These are phyloP conservation scores for Talaromyces atroroseus DNA, from an alignment of 2,329 filamentous ascomycete genomes.

Conservation along the genomic window DNA sequence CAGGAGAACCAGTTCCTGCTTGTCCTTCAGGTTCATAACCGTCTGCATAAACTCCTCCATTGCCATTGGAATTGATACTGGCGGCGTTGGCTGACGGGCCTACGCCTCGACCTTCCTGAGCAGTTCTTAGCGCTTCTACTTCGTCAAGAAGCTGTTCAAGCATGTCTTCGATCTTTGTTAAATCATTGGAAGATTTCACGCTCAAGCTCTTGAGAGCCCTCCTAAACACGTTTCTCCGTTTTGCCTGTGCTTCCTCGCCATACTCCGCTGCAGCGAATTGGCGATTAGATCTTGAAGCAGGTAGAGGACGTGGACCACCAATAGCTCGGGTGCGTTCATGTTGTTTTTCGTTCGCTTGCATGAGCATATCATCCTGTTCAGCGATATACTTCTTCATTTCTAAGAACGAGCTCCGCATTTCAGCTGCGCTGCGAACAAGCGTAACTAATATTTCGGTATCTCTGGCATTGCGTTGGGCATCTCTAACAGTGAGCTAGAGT, in stretches of 20 bases:
- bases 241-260: slow-evolving; percentile 57
- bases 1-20: slow-evolving; percentile 68
- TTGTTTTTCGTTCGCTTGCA: slow-evolving; percentile 79
- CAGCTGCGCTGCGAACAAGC: slow-evolving; percentile 84
- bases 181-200: slow-evolving; percentile 79
- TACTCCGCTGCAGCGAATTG: slow-evolving; percentile 46
- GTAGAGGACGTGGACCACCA: slow-evolving; percentile 79
- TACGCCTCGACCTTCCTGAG: slow-evolving; percentile 38
- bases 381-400: slow-evolving; percentile 90
- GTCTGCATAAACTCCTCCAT: slow-evolving; percentile 59
- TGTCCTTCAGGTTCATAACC: slow-evolving; percentile 79
- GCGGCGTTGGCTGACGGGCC: slow-evolving; percentile 27
- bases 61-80: slow-evolving; percentile 62
- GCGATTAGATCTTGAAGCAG: slow-evolving; percentile 56
- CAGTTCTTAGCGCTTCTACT: slow-evolving; percentile 72
- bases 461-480: slow-evolving; percentile 90
- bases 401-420: slow-evolving; percentile 95
- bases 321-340: slow-evolving; percentile 81
- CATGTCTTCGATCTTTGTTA: slow-evolving; percentile 85
- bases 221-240: slow-evolving; percentile 90
- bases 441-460: slow-evolving; percentile 96
- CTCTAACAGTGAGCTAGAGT: slow-evolving; percentile 76
- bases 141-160: slow-evolving; percentile 87
- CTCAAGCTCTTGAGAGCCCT: slow-evolving; percentile 88
- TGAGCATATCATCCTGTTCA: slow-evolving; percentile 83